A percentile compares a stretch with the other conserved stretches of the same genome.
These are phyloP conservation scores for Tricholoma furcatifolium DNA, from an alignment of 768 basidiomycete species.

Conservation along the genomic window DNA sequence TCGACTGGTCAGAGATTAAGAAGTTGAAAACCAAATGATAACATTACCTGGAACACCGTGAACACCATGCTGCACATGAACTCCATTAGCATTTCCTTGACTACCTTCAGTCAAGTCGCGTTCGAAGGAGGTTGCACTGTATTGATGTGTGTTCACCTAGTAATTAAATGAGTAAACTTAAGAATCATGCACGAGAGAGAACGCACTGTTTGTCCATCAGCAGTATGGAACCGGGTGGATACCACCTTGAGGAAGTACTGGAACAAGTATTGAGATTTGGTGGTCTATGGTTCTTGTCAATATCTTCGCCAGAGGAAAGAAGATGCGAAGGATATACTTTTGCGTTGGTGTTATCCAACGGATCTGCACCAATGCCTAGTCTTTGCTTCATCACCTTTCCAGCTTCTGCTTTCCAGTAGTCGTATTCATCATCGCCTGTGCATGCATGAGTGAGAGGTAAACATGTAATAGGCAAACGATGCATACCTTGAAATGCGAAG, in stretches of 20 bases:
- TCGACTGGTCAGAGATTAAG: background rate
- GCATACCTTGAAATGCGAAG: constrained; percentile 67
- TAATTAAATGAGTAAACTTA: constrained; percentile 6
- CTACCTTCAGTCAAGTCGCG: constrained; percentile 75
- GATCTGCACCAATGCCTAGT: constrained; percentile 72
- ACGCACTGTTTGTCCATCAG: constrained; percentile 68
- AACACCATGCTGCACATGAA: constrained; percentile 73
- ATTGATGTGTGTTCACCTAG: constrained; percentile 88
- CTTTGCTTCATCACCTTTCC: constrained; percentile 65
- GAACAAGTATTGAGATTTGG: constrained; percentile 89
- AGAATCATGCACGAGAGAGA: background rate
- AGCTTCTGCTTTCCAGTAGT: constrained; percentile 59
- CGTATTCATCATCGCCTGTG: constrained; percentile 77
- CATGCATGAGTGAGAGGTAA: constrained; percentile 2
- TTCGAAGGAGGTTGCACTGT: constrained; percentile 95
- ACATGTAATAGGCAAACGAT: background rate
- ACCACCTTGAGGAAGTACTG: constrained; percentile 99
- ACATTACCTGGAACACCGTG: constrained; percentile 62
- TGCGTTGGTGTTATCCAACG: constrained; percentile 67
- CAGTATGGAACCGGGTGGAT: constrained; percentile 88
- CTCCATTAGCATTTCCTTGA: constrained; percentile 57
- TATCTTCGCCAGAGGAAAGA: background rate
- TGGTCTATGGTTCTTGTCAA: constrained; percentile 46
- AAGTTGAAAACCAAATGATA: background rate
- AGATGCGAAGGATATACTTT: constrained; percentile 38